Percentiles rank a stretch among this genome's conserved stretches.
phyloP scores from a whole-genome alignment of 345 rosid species.

The Eucalyptus erythrocorys region DNA sequence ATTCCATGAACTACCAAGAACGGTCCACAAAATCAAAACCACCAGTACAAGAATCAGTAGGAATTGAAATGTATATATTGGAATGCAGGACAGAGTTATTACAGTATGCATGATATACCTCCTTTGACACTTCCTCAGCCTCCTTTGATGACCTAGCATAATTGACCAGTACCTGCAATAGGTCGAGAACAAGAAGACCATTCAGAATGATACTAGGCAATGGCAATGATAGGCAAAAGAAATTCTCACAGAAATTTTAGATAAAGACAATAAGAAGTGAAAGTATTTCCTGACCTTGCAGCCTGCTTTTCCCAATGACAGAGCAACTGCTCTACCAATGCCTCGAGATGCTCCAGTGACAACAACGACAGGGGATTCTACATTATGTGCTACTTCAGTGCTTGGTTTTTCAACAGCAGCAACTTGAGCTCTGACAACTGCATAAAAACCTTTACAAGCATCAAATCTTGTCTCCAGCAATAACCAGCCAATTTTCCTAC shows the following conservation, averaged over 20 bases:
- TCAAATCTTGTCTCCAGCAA: neutral
- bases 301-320: slow-evolving; percentile 80
- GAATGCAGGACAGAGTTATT: neutral
- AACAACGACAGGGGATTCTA: slow-evolving; percentile 74
- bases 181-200: neutral
- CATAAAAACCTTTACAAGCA: neutral
- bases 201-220: neutral
- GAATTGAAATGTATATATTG: neutral
- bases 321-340: slow-evolving; percentile 91
- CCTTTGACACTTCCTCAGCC: slow-evolving; percentile 89
- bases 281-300: slow-evolving; percentile 31
- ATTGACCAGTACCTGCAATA: slow-evolving; percentile 77
- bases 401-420: slow-evolving; percentile 39
- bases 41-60: neutral
- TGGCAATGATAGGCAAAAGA: neutral
- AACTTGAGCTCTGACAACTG: slow-evolving; percentile 69
- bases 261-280: neutral
- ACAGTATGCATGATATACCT: slow-evolving; percentile 25
- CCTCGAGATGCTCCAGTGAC: slow-evolving; percentile 99
- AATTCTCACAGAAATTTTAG: neutral
- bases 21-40: neutral
- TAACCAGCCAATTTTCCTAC: neutral
- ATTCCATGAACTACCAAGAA: neutral
- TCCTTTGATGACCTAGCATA: slow-evolving; percentile 92
- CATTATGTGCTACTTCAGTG: slow-evolving; percentile 24